Evolutionary conservation across 495 filamentous ascomycete genomes (phyloP).

Genomic region (Aspergillus hancockii): DNA sequence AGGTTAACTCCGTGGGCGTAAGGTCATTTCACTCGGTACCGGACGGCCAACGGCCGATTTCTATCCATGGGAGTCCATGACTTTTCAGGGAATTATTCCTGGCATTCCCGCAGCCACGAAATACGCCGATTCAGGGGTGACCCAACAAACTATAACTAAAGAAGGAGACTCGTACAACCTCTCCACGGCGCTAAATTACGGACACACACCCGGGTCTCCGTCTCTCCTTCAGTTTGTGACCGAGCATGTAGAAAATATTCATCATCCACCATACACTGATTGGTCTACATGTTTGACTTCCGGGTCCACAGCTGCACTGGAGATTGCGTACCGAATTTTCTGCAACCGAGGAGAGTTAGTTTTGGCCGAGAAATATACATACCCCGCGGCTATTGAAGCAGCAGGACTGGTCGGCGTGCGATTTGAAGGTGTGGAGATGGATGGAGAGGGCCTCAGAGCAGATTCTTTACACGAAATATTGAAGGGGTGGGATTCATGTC

Average conservation of each 20-base stretch:
- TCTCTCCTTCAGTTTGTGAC: conserved; percentile 24
- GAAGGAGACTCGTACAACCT: conserved; percentile 12
- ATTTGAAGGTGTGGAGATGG: conserved; percentile 12
- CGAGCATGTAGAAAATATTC: conserved; percentile 26
- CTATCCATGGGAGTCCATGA: conserved; percentile 3
- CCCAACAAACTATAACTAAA: too few relatives aligned
- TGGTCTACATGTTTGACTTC: conserved; percentile 24
- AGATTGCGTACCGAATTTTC: conserved; percentile 26
- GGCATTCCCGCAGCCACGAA: too few relatives aligned
- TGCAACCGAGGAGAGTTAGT: conserved; percentile 21
- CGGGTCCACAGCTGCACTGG: conserved; percentile 28
- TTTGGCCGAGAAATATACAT: conserved; percentile 28
- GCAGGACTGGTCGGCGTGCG: conserved; percentile 14
- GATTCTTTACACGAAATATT: conserved; percentile 16
- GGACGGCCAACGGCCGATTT: not conserved
- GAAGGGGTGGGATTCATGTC: conserved; percentile 17
- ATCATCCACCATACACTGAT: conserved; percentile 28
- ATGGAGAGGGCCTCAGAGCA: conserved; percentile 7
- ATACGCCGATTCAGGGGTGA: too few relatives aligned
- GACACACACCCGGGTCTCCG: conserved; percentile 15
- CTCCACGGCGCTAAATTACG: conserved; percentile 19
- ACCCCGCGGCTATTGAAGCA: conserved; percentile 17
- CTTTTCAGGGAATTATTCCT: too few relatives aligned
- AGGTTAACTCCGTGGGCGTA: not conserved
- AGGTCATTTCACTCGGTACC: conserved; percentile 1